These are phyloP conservation scores for Pleurotus ostreatus DNA, from an alignment of 768 basidiomycete species.

Conservation along the genomic window DNA sequence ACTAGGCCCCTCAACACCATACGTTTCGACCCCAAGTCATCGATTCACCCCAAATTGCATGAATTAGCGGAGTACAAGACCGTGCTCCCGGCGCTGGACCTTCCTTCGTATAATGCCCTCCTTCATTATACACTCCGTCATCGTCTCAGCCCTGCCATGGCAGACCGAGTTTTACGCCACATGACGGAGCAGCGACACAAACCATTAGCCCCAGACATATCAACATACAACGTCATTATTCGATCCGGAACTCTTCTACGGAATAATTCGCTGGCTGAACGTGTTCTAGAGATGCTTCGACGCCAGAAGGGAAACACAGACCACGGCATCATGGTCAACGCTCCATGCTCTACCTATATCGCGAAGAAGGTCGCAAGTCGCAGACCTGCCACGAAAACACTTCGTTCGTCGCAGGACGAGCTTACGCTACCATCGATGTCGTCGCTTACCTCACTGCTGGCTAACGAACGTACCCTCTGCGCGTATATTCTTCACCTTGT, in stretches of 20 bases:
- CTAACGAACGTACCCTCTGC: conserved; percentile 45
- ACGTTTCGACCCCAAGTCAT: not conserved
- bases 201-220: conserved; percentile 38
- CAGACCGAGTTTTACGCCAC: conserved; percentile 46
- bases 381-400: not conserved
- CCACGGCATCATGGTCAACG: not conserved
- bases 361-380: not conserved
- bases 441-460: conserved; percentile 15
- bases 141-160: conserved; percentile 46
- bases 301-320: conserved; percentile 3
- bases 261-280: conserved; percentile 34
- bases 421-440: conserved; percentile 7
- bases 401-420: not conserved
- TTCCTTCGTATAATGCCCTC: conserved; percentile 54
- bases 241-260: conserved; percentile 51
- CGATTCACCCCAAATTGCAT: conserved; percentile 9
- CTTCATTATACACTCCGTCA: conserved; percentile 65
- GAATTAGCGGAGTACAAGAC: conserved; percentile 5
- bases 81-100: conserved; percentile 29
- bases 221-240: conserved; percentile 57
- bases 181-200: conserved; percentile 43
- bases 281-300: conserved; percentile 24
- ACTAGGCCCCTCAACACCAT: not conserved
- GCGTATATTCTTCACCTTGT: conserved; percentile 50
- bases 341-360: not conserved